phyloP scores from a whole-genome alignment of 805 yeast genomes.

The Brettanomyces custersianus region DNA sequence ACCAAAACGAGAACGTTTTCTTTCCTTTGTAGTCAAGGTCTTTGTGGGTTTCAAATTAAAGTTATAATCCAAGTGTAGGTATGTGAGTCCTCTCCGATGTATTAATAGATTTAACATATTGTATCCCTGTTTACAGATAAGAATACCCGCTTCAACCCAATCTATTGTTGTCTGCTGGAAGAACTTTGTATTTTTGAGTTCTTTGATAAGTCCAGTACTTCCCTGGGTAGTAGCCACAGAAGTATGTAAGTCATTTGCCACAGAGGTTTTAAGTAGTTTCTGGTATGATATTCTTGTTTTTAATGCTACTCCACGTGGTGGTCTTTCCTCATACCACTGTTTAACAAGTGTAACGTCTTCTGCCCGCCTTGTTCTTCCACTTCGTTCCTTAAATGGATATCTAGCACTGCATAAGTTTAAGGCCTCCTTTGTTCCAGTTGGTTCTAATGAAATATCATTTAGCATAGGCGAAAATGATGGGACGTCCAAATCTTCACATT shows the following conservation, averaged over 20 bases:
- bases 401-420: constrained; percentile 73
- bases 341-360: constrained; percentile 85
- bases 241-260: constrained; percentile 58
- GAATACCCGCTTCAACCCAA: constrained; percentile 98
- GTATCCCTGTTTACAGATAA: constrained; percentile 86
- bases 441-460: constrained; percentile 32
- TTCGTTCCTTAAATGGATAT: constrained; percentile 70
- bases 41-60: constrained; percentile 94
- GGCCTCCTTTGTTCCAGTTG: constrained; percentile 46
- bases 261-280: constrained; percentile 69
- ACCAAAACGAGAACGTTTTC: constrained; percentile 93
- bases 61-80: constrained; percentile 88
- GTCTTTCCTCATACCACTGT: constrained; percentile 70
- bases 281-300: constrained; percentile 87
- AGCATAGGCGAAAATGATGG: constrained; percentile 42
- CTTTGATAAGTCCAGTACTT: constrained; percentile 52
- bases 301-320: constrained; percentile 46
- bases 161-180: constrained; percentile 89
- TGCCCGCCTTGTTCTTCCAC: constrained; percentile 69
- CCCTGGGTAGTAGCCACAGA: constrained; percentile 30
- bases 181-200: constrained; percentile 70
- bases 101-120: constrained; percentile 86
- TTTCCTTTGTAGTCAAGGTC: constrained; percentile 90
- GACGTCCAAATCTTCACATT: constrained; percentile 6
- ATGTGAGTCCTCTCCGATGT: constrained; percentile 85